phyloP scores from a whole-genome alignment of 441 rosid genomes.

The Eutrema salsugineum region DNA sequence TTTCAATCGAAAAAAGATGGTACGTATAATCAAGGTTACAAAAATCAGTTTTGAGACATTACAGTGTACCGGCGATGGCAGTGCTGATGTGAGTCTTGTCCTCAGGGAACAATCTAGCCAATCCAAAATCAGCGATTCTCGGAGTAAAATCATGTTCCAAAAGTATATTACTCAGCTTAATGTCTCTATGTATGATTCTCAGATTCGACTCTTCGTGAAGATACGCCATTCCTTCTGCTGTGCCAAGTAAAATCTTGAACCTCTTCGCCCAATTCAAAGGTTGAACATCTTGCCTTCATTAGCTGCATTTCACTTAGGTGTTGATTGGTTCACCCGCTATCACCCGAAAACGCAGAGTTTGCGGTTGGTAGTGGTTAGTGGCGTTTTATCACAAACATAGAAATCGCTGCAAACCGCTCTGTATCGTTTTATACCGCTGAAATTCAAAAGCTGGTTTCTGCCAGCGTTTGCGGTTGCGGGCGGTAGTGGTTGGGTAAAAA shows the following conservation, averaged over 20 bases:
- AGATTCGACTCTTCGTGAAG: constrained; percentile 73
- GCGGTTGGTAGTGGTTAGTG: too few species aligned
- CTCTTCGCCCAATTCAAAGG: constrained; percentile 56
- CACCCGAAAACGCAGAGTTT: too few species aligned
- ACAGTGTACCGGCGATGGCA: constrained; percentile 86
- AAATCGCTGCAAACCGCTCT: too few species aligned
- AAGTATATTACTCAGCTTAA: constrained; percentile 70
- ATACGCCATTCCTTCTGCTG: constrained; percentile 77
- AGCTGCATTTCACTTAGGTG: too few species aligned
- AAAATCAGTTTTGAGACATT: constrained; percentile 25
- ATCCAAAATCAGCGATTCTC: constrained; percentile 88
- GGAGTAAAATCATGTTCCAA: constrained; percentile 63
- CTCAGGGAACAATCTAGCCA: constrained; percentile 70
- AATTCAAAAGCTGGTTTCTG: too few species aligned
- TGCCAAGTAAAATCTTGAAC: constrained; percentile 55
- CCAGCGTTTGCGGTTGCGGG: too few species aligned
- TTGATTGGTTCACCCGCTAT: too few species aligned
- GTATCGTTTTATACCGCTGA: too few species aligned
- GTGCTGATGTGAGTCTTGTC: constrained; percentile 75
- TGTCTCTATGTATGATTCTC: constrained; percentile 87
- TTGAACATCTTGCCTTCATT: constrained; percentile 30
- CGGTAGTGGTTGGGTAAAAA: too few species aligned
- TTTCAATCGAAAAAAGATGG: background rate
- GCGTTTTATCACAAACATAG: too few species aligned
- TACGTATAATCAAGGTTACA: background rate